phyloP scores from a whole-genome alignment of 2,329 filamentous ascomycete species.

The Neurospora crassa region DNA sequence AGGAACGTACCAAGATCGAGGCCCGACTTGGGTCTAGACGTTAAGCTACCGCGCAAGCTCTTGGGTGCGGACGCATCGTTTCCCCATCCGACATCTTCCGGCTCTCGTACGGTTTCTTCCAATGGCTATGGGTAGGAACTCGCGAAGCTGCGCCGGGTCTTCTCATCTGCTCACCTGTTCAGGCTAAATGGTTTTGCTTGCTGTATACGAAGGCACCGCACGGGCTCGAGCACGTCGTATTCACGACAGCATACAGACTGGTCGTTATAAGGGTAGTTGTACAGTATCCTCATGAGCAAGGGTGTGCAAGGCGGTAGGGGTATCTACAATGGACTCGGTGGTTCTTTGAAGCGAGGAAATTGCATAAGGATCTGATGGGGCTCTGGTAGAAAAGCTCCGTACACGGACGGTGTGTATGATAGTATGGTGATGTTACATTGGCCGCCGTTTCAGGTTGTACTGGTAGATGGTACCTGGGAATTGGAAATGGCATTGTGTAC shows the following conservation, averaged over 20 bases:
- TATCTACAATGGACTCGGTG: neutral
- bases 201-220: neutral
- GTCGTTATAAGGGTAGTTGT: neutral
- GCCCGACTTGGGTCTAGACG: conserved; percentile 42
- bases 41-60: conserved; percentile 1
- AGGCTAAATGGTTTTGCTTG: neutral
- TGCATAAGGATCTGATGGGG: neutral
- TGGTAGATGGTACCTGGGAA: neutral
- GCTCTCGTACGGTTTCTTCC: neutral
- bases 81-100: neutral
- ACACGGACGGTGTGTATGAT: neutral
- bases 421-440: neutral
- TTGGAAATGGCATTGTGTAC: neutral
- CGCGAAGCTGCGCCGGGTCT: neutral
- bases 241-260: neutral
- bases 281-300: neutral
- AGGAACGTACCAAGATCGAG: conserved; percentile 69
- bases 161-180: neutral
- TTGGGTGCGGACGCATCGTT: neutral
- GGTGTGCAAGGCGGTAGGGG: neutral
- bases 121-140: neutral
- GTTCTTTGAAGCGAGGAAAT: neutral
- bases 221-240: neutral
- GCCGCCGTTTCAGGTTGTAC: neutral
- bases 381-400: neutral